Conservation (phyloP, 2,329 filamentous ascomycete species). For the Lecanicillium sp. region DNA sequence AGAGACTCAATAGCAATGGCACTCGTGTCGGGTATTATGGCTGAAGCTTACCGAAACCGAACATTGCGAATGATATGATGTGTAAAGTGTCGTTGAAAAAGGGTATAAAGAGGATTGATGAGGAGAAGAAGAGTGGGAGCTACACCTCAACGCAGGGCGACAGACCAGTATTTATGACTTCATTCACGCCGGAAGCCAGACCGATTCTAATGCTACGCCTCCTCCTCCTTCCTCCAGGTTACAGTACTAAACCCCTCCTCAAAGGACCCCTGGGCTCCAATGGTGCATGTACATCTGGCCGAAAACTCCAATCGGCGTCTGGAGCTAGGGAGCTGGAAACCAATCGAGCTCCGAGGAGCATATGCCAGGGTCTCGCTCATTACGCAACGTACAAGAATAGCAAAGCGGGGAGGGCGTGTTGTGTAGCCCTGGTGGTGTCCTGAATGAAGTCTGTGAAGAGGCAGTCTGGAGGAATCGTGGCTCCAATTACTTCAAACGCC, state of each 20-base stretch:
- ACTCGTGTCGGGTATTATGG: too few relatives aligned
- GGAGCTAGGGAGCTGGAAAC: neutral
- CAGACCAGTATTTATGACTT: neutral
- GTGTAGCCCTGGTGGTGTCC: too few relatives aligned
- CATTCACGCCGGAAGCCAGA: neutral
- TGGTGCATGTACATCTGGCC: too few relatives aligned
- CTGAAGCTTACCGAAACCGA: slow-evolving; percentile 10
- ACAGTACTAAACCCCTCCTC: too few relatives aligned
- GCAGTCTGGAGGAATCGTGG: too few relatives aligned
- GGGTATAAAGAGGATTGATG: neutral
- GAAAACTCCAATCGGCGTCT: too few relatives aligned
- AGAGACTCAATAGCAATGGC: too few relatives aligned
- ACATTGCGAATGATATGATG: slow-evolving; percentile 9
- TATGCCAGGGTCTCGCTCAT: neutral
- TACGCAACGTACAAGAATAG: slow-evolving; percentile 4
- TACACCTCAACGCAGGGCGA: neutral
- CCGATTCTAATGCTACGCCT: too few relatives aligned
- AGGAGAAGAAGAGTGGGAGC: neutral
- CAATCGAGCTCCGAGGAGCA: slow-evolving; percentile 1
- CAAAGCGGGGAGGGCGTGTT: neutral
- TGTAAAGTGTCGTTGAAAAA: neutral
- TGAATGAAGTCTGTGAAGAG: too few relatives aligned
- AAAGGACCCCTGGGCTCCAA: too few relatives aligned
- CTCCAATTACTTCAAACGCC: too few relatives aligned
- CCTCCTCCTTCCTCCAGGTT: too few relatives aligned